Evolutionary conservation across 2,329 filamentous ascomycete species (phyloP), one percentile per base, ranked within the genome.

Genomic region (Plenodomus lindquistii): DNA sequence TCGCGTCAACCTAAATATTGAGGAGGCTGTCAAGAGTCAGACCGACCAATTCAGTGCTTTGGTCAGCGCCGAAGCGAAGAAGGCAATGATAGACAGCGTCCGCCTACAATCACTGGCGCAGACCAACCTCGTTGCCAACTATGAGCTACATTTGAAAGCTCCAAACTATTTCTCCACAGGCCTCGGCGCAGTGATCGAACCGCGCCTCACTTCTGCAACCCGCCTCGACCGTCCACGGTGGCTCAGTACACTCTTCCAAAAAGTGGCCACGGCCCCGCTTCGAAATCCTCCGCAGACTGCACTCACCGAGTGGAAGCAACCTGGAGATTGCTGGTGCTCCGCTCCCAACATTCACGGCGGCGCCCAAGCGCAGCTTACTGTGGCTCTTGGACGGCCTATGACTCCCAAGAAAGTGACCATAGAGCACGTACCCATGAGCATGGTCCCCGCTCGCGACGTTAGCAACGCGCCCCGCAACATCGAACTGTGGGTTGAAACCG

Each of bases 291-390:
- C 80, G 0, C 62, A 75, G n/a, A 70, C 78, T 0, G 90, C 88
- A 1, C 77, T 96, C 2, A 67, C 73, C 1, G 73, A 77, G 3
- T 96, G 92, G 91, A 77, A 85, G 9, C 89, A 96, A 40, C 81
- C 87, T 27, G 89, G 88, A 17, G 89, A 97, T 53, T 95, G 91
- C 72, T 97, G 91, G 88, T 97, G 93, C 70, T 85, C 87, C 4
- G 71, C 76, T 9, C 42, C 79, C 77, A 59, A 55, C 19, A 54
- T 50, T 3, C 73, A 74, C 0, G 73, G 78, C 15, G 77, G 78
- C 7, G 78, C 80, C 40, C 83, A 84, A 31, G 83, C 85, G 2
- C 82, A 84, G 44, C 75, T 97, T 15, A 82, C 81, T 8, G 82
- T 95, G 16, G 48, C 62, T 13, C 63, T 77, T 15, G 52, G 63